phyloP scores from a whole-genome alignment of 176 grass and related monocot genomes.

The Carex kokanica region DNA sequence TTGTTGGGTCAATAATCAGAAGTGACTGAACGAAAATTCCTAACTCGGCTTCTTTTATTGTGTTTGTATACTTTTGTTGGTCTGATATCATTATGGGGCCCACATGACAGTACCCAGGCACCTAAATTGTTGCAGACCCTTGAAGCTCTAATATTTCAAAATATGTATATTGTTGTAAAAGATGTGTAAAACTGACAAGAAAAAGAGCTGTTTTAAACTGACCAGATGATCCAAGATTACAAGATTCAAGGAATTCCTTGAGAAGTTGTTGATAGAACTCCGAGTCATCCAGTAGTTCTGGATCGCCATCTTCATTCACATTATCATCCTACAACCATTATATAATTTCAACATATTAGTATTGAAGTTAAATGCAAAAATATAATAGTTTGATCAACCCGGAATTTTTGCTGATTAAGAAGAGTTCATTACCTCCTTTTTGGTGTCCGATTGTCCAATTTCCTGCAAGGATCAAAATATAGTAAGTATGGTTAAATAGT shows the following conservation, averaged over 20 bases:
- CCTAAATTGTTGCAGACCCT: neutral
- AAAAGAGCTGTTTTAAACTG: slow-evolving; percentile 14
- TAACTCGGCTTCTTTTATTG: neutral
- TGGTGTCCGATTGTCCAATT: slow-evolving; percentile 17
- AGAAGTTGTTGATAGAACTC: slow-evolving; percentile 97
- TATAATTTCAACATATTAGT: slow-evolving; percentile 7
- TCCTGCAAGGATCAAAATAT: slow-evolving; percentile 38
- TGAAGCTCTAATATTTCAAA: neutral
- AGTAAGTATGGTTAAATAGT: neutral
- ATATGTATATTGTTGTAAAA: neutral
- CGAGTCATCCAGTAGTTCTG: slow-evolving; percentile 77
- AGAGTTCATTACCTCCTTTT: slow-evolving; percentile 53
- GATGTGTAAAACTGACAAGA: neutral
- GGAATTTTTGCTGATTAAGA: slow-evolving; percentile 8
- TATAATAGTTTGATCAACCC: neutral
- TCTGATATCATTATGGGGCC: neutral
- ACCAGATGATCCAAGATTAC: slow-evolving; percentile 59
- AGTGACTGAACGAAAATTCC: neutral
- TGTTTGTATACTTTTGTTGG: neutral
- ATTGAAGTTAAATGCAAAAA: neutral
- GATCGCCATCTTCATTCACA: slow-evolving; percentile 46
- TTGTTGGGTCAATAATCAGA: neutral
- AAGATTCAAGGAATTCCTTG: slow-evolving; percentile 88
- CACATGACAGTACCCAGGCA: neutral
- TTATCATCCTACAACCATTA: slow-evolving; percentile 45